A percentile compares a stretch with the other conserved stretches of the same genome.
Conservation (phyloP, 805 yeast genomes). For the Pichia nanzhaoensis region DNA sequence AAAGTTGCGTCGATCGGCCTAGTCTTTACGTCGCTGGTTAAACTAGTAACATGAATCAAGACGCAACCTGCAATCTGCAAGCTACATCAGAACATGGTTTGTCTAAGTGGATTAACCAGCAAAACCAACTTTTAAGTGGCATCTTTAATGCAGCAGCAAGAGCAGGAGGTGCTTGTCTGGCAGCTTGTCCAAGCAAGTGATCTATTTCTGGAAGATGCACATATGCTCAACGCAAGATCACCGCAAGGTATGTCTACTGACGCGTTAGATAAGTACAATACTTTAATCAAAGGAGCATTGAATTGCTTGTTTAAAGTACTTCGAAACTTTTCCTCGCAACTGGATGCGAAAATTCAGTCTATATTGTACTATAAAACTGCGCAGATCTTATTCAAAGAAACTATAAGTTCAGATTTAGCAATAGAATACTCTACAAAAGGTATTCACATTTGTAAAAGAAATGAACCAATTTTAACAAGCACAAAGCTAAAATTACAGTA, state of each 20-base stretch:
- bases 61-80: too few species aligned
- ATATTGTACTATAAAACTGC: slow-evolving; percentile 33
- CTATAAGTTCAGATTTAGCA: slow-evolving; percentile 35
- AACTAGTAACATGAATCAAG: too few species aligned
- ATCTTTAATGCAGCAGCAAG: too few species aligned
- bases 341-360: slow-evolving; percentile 32
- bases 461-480: slow-evolving; percentile 19
- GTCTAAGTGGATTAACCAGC: too few species aligned
- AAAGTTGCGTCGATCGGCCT: too few species aligned
- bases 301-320: slow-evolving; percentile 32
- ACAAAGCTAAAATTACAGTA: slow-evolving; percentile 31
- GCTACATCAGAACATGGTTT: too few species aligned
- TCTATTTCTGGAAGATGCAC: slow-evolving; percentile 3
- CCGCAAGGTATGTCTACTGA: background rate
- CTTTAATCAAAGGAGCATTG: slow-evolving; percentile 32
- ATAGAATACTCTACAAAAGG: slow-evolving; percentile 30
- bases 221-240: background rate
- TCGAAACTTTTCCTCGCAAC: slow-evolving; percentile 23
- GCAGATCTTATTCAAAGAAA: slow-evolving; percentile 34
- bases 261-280: slow-evolving; percentile 24
- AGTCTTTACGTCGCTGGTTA: too few species aligned
- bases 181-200: slow-evolving; percentile 5
- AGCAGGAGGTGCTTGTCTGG: slow-evolving; percentile 7
- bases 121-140: too few species aligned
- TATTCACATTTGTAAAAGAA: slow-evolving; percentile 20